Evolutionary conservation across 2,329 filamentous ascomycete species (phyloP).

Genomic region (Exophiala xenobiotica): DNA sequence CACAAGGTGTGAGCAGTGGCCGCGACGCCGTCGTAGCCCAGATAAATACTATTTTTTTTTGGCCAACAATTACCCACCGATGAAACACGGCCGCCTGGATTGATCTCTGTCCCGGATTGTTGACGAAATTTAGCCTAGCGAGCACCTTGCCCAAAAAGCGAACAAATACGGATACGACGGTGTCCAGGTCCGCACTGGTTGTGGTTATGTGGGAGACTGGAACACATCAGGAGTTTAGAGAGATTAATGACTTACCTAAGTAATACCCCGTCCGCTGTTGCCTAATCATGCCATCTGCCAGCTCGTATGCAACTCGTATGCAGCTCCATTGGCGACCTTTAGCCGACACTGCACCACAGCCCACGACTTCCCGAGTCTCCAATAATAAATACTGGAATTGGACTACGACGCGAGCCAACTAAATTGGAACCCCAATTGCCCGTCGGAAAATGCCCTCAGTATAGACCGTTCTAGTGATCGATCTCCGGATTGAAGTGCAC

Average conservation of each 20-base stretch:
- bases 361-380: neutral
- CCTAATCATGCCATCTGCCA: conserved; percentile 1
- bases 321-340: neutral
- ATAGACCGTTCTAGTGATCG: too few relatives aligned
- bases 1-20: too few relatives aligned
- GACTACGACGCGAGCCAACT: too few relatives aligned
- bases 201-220: too few relatives aligned
- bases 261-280: neutral
- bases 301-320: neutral
- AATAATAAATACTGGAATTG: too few relatives aligned
- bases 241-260: too few relatives aligned
- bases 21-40: too few relatives aligned
- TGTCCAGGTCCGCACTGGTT: neutral
- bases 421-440: too few relatives aligned
- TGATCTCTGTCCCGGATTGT: neutral
- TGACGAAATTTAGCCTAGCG: neutral
- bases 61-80: neutral
- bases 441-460: too few relatives aligned
- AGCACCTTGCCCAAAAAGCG: neutral
- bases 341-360: neutral
- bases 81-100: neutral
- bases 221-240: too few relatives aligned
- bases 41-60: too few relatives aligned
- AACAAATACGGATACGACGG: conserved; percentile 5
- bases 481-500: too few relatives aligned